Percentiles rank a stretch among this genome's conserved stretches.
Evolutionary conservation across 1,284 basidiomycete species (phyloP).

Genomic region (Malassezia vespertilionis): DNA sequence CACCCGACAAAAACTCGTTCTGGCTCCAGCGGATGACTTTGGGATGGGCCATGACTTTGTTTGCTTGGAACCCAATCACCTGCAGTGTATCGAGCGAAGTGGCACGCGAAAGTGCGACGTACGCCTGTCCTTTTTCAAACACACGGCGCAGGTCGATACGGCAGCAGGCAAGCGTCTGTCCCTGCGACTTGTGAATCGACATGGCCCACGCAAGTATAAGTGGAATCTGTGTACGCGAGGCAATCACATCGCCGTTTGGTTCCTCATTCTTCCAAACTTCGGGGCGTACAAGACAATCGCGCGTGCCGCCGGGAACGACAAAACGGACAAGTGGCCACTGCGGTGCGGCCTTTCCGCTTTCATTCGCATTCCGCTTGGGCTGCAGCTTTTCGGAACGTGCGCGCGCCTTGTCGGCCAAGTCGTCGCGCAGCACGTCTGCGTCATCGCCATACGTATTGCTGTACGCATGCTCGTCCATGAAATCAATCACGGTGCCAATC

Average conservation of each 20-base stretch:
- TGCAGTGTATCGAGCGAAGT: constrained; percentile 82
- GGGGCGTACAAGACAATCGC: constrained; percentile 30
- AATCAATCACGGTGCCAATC: constrained; percentile 57
- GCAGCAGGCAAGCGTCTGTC: constrained; percentile 42
- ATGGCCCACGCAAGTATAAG: constrained; percentile 45
- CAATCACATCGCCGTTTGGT: constrained; percentile 45
- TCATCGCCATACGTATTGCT: constrained; percentile 29
- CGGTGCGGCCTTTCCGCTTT: constrained; percentile 3
- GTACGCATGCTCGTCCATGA: constrained; percentile 26
- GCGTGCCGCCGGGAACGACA: constrained; percentile 22
- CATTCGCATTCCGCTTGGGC: constrained; percentile 6
- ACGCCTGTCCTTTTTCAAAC: constrained; percentile 58
- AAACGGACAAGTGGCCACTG: constrained; percentile 41
- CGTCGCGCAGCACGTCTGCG: constrained; percentile 27
- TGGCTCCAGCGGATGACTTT: constrained; percentile 36
- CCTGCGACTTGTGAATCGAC: constrained; percentile 47
- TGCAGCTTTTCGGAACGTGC: constrained; percentile 18
- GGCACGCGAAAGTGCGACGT: constrained; percentile 89
- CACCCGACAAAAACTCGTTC: constrained; percentile 1
- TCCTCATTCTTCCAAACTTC: constrained; percentile 48
- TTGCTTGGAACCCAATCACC: constrained; percentile 62
- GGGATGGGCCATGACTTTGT: constrained; percentile 38
- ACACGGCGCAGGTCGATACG: constrained; percentile 38
- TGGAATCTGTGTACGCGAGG: constrained; percentile 38
- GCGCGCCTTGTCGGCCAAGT: constrained; percentile 37